Base-by-base conservation (phyloP, 1,284 basidiomycete genomes). In the Leccinum subspadiceum region DNA sequence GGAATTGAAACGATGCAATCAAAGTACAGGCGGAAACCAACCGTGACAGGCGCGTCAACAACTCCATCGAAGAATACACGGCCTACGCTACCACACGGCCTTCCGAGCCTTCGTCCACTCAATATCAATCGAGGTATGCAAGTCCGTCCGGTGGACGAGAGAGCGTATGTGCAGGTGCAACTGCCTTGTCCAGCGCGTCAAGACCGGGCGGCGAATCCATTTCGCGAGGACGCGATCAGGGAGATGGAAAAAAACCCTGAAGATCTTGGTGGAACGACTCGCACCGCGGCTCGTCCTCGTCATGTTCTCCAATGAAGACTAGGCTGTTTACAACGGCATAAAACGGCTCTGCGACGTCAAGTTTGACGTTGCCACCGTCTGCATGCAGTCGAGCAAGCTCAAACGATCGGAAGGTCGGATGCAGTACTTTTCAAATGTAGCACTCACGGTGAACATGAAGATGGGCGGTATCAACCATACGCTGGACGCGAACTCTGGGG, bases 1-100 rank as follows among this genome's bases (percentile, higher is more conserved):
- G 56, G 94, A 96, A 57, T 82, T 98, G 60, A 93, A 94, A 67
- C 96, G 97, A 99, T 71, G 89, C 94, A 35, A 89, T 99, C 33
- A 84, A 89, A 46, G 93, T 94, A 5, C 94, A 96, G 75, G 85
- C 91, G 1, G 94, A 96, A 74, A 84, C 86, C n/a, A 97, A 98
- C 72, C 86, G 93, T 58, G 90, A 94, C 69, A 75, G 87, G 77
- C 84, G 90, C 26, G 82, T 85, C 62, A 86, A 86, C 20, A 74
- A 79, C 56, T 80, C 82, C 8, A 75, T 89, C 58, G 83, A 89
- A 61, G 83, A 87, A 64, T 83, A 84, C 60, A 76, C 69, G 67
- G 64, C 65, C 6, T 74, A 74, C 46, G 50, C 66, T 15, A 73
- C 71, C 0, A 61, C 56, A 1, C 72, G 67, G 0, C 73, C 70